Evolutionary conservation across 441 rosid genomes (phyloP), one percentile per base, ranked within the genome.

Genomic region (Mallotus repandus): DNA sequence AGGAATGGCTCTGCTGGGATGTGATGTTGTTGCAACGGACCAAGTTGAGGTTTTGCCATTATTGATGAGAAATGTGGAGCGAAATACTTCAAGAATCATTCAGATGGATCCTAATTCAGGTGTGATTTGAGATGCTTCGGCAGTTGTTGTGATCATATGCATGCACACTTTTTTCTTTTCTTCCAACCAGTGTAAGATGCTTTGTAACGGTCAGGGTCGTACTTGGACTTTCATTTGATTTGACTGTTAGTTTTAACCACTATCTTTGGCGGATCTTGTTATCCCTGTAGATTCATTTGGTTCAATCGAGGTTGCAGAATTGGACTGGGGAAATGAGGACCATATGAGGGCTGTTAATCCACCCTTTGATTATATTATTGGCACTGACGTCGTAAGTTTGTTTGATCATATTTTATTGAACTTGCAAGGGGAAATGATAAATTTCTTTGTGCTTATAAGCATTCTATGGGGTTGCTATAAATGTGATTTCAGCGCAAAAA

Each of bases 1-100:
- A 95, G 99, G 96, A 71, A 84, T 95, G 98, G 96, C 98, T 57
- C 81, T 92, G 82, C 84, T 92, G 60, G 99, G 99, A 63, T 90
- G 99, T 78, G 84, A 89, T 75, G 97, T 92, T 53, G 79, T 90
- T 76, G 73, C 98, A 61, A 95, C 98, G 49, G 99, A 95, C 79
- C 99, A 95, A 74, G 77, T 73, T 8, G 95, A 91, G 82, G 96
- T 95, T 72, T 81, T 95, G 81, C 93, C 95, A 48, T 70, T 95
- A 83, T 81, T 95, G 70, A 84, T 69, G 75, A 91, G 98, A 83
- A 95, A 95, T 62, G 88, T 87, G 46, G 97, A 92, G 68, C 89
- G 93, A 72, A 95, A 92, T 79, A 84, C 87, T 41, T 89, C 93
- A 46, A 85, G 87, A 74, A 87, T 95, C 83, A 70, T 79, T 80